Evolutionary conservation across 2,329 filamentous ascomycete genomes (phyloP).

Genomic region (Colletotrichum plurivorum): DNA sequence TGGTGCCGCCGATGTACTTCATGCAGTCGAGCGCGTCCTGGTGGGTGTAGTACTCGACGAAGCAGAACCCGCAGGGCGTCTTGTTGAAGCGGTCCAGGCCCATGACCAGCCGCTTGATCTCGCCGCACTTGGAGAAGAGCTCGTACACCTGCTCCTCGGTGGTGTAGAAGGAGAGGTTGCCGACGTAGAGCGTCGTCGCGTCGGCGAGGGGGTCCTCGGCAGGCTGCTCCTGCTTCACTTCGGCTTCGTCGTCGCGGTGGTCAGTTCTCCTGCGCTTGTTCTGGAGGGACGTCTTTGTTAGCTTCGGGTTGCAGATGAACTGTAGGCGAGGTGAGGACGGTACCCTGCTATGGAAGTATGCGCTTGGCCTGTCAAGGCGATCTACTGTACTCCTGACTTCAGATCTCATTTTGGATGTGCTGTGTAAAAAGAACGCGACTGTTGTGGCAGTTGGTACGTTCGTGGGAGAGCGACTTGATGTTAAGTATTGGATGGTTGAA

Average conservation of each 20-base stretch:
- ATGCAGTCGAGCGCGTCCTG: slow-evolving; percentile 97
- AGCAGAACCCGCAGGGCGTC: slow-evolving; percentile 99
- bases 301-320: slow-evolving; percentile 13
- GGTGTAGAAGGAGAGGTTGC: slow-evolving; percentile 98
- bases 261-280: slow-evolving; percentile 79
- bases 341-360: slow-evolving; percentile 91
- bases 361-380: slow-evolving; percentile 92
- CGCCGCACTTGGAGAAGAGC: slow-evolving; percentile 94
- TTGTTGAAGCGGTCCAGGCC: slow-evolving; percentile 97
- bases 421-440: not conserved
- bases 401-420: slow-evolving; percentile 57
- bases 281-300: slow-evolving; percentile 54
- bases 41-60: slow-evolving; percentile 99
- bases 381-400: slow-evolving; percentile 82
- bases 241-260: slow-evolving; percentile 71
- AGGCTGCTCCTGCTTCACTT: slow-evolving; percentile 64
- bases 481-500: not conserved
- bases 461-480: slow-evolving; percentile 16
- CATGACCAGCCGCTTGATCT: slow-evolving; percentile 99
- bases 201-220: slow-evolving; percentile 85
- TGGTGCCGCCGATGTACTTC: slow-evolving; percentile 98
- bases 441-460: slow-evolving; percentile 18
- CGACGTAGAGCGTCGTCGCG: slow-evolving; percentile 96
- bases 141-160: slow-evolving; percentile 99
- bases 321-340: slow-evolving; percentile 45